phyloP scores from a whole-genome alignment of 352 stramenopile genomes.

The Phytopythium cucurbitacearum region DNA sequence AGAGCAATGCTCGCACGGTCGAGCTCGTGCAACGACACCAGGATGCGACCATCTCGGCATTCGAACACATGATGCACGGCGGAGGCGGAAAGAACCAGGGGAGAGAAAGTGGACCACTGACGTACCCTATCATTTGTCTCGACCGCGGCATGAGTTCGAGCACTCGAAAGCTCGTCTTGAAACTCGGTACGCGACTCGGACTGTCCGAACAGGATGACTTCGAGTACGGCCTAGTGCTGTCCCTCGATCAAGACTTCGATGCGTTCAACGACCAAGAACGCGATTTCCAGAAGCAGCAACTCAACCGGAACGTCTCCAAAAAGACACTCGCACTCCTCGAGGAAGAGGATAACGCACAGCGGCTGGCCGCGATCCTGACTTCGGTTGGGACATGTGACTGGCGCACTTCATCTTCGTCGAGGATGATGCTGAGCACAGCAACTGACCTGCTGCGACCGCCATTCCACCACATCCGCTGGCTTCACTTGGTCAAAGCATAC shows the following conservation, averaged over 20 bases:
- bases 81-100: background rate
- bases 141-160: slow-evolving; percentile 3
- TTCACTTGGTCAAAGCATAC: slow-evolving; percentile 43
- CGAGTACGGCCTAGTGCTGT: slow-evolving; percentile 62
- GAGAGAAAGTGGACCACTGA: slow-evolving; percentile 24
- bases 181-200: slow-evolving; percentile 43
- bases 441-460: slow-evolving; percentile 42
- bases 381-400: slow-evolving; percentile 47
- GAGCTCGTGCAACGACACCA: slow-evolving; percentile 47
- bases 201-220: slow-evolving; percentile 38
- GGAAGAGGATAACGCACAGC: slow-evolving; percentile 15
- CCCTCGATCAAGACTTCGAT: slow-evolving; percentile 50
- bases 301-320: slow-evolving; percentile 39
- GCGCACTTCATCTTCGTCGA: slow-evolving; percentile 17
- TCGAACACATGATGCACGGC: slow-evolving; percentile 40
- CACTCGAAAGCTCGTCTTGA: slow-evolving; percentile 36
- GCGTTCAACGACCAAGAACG: slow-evolving; percentile 13
- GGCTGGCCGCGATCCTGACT: slow-evolving; percentile 6
- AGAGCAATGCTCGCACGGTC: slow-evolving; percentile 42
- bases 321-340: slow-evolving; percentile 14
- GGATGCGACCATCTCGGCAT: slow-evolving; percentile 40
- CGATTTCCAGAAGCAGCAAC: slow-evolving; percentile 1
- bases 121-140: slow-evolving; percentile 55
- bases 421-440: slow-evolving; percentile 31
- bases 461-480: slow-evolving; percentile 56